phyloP scores from a whole-genome alignment of 2,329 filamentous ascomycete species.

The Clonostachys rosea region DNA sequence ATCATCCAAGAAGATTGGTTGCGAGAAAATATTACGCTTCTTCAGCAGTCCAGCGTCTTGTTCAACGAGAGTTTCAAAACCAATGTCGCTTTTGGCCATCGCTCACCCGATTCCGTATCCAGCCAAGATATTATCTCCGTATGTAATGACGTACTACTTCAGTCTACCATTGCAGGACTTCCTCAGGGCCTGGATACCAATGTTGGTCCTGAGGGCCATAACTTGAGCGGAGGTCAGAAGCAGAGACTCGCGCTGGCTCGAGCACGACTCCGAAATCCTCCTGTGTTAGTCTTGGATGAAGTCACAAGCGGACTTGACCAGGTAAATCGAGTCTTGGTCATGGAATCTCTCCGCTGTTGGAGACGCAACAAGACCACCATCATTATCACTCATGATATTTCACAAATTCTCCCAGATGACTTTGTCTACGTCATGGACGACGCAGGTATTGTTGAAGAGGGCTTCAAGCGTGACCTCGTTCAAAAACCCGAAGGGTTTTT shows the following conservation, averaged over 20 bases:
- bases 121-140: slow-evolving; percentile 54
- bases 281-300: slow-evolving; percentile 83
- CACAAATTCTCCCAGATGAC: slow-evolving; percentile 67
- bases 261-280: slow-evolving; percentile 70
- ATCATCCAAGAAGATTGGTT: slow-evolving; percentile 67
- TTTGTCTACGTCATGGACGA: slow-evolving; percentile 77
- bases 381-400: slow-evolving; percentile 86
- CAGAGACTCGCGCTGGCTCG: slow-evolving; percentile 79
- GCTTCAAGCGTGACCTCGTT: slow-evolving; percentile 45
- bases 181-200: slow-evolving; percentile 68
- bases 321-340: slow-evolving; percentile 60
- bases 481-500: slow-evolving; percentile 4
- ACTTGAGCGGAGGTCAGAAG: slow-evolving; percentile 79
- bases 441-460: slow-evolving; percentile 64
- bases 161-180: slow-evolving; percentile 61
- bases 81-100: slow-evolving; percentile 73
- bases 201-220: slow-evolving; percentile 64
- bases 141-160: slow-evolving; percentile 63
- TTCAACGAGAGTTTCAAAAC: slow-evolving; percentile 76
- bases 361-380: slow-evolving; percentile 79
- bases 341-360: slow-evolving; percentile 75
- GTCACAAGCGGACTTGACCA: slow-evolving; percentile 82
- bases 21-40: slow-evolving; percentile 69
- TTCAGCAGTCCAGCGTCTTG: slow-evolving; percentile 77
- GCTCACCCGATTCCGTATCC: slow-evolving; percentile 39